Conservation (phyloP, 192 early-diverging fungal genomes). For the Coemansia sp. region DNA sequence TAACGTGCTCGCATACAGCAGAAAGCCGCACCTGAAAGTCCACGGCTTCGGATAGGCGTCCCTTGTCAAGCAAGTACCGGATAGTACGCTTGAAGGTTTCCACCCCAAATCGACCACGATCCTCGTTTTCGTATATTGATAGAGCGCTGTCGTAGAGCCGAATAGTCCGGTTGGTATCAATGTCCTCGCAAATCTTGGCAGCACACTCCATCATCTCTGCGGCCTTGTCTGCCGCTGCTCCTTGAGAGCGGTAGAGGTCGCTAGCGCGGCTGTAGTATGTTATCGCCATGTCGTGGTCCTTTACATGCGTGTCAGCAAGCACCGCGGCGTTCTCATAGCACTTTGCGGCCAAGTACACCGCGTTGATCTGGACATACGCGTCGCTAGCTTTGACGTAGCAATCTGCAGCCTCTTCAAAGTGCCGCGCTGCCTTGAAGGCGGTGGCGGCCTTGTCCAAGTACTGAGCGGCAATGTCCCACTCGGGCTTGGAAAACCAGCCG, state of each 20-base stretch:
- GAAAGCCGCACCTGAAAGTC: constrained; percentile 27
- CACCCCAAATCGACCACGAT: constrained; percentile 40
- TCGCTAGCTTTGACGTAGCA: constrained; percentile 38
- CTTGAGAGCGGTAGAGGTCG: constrained; percentile 40
- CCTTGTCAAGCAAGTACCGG: constrained; percentile 26
- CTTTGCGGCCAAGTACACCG: constrained; percentile 40
- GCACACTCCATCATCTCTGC: constrained; percentile 50
- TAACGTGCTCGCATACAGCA: constrained; percentile 40
- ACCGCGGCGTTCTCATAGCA: constrained; percentile 32
- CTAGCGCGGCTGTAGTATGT: constrained; percentile 40
- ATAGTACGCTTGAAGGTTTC: constrained; percentile 36
- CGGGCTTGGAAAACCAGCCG: constrained; percentile 47
- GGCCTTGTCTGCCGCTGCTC: constrained; percentile 39
- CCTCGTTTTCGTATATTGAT: constrained; percentile 44
- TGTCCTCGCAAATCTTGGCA: constrained; percentile 29
- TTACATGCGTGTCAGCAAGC: constrained; percentile 29
- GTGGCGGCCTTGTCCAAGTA: constrained; percentile 46
- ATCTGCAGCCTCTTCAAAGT: constrained; percentile 37
- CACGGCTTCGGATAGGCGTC: constrained; percentile 30
- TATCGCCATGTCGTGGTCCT: constrained; percentile 27
- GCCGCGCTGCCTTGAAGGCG: constrained; percentile 34
- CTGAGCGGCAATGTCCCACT: constrained; percentile 45
- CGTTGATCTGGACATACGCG: constrained; percentile 34
- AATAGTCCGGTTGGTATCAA: constrained; percentile 30
- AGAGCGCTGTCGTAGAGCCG: constrained; percentile 41